phyloP scores from a whole-genome alignment of 2,329 filamentous ascomycete species.

The Pestalotiopsis sp. region DNA sequence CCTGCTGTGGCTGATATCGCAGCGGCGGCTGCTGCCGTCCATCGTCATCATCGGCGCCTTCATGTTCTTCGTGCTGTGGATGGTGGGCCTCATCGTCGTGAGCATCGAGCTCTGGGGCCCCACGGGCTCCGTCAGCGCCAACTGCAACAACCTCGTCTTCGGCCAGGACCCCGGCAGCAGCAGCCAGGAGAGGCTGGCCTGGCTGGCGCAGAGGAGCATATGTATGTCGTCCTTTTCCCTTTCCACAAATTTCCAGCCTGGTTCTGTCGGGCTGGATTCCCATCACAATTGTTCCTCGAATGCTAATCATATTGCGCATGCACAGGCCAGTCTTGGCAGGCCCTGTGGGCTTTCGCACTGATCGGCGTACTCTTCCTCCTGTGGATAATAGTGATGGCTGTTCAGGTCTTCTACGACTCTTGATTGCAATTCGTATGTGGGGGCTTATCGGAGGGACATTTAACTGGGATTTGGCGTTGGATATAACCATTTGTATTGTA shows the following conservation, averaged over 20 bases:
- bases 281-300: neutral
- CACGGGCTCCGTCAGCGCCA: slow-evolving; percentile 57
- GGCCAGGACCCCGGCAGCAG: slow-evolving; percentile 53
- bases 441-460: neutral
- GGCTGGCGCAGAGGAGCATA: slow-evolving; percentile 65
- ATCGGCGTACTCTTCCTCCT: slow-evolving; percentile 62
- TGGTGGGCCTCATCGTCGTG: slow-evolving; percentile 65
- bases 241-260: neutral
- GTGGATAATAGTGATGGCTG: slow-evolving; percentile 72
- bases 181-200: slow-evolving; percentile 59
- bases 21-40: slow-evolving; percentile 61
- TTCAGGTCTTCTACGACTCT: slow-evolving; percentile 58
- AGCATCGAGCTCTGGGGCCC: slow-evolving; percentile 67
- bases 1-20: slow-evolving; percentile 64
- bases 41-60: slow-evolving; percentile 68
- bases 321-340: slow-evolving; percentile 64
- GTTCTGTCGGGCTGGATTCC: neutral
- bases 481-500: neutral
- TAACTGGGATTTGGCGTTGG: neutral
- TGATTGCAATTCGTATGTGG: neutral
- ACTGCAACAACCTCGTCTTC: slow-evolving; percentile 62
- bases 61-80: slow-evolving; percentile 69
- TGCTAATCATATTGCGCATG: slow-evolving; percentile 25
- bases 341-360: slow-evolving; percentile 65
- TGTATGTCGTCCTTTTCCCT: slow-evolving; percentile 46